Evolutionary conservation across 2,329 filamentous ascomycete genomes (phyloP), one percentile per base, ranked within the genome.

Genomic region (Parastagonospora avenae): DNA sequence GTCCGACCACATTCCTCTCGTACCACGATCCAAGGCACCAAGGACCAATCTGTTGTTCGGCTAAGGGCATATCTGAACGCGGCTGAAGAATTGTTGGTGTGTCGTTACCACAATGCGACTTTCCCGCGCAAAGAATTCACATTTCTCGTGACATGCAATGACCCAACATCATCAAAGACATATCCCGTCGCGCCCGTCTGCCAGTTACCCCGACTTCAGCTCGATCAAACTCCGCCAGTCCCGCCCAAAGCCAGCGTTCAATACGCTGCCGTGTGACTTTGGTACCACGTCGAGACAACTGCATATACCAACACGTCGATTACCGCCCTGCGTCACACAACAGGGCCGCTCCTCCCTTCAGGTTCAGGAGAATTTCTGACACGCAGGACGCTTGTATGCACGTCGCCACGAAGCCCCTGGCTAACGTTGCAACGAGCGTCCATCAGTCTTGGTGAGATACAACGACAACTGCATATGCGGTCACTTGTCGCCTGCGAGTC

Each of bases 391-490:
- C 39, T 52, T 46, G 33, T 46, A 53, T 57, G 57, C 54, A 55
- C 49, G 42, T 50, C 50, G 54, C 52, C 54, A 54, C 31, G 19
- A 47, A 40, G 31, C 40, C 51, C 60, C 57, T 61, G 51, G 52
- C 49, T 52, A 38, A 57, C 54, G 59, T 64, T 63, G 40, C 61
- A 64, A 56, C 47, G 52, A 59, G 50, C 50, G 39, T 47, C 47
- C 54, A 49, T 54, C 47, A 36, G 44, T 52, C 53, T 56, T 51
- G 48, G 46, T 52, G 55, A 60, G 50, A 48, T 60, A 60, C 57
- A 52, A 60, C 55, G 33, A 61, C 53, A 48, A 61, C 40, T 50
- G 60, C 59, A 48, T 48, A 48, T 48, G 46, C 46, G 27, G 38
- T 28, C 38, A 55, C 61, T 50, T 27, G 46, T 58, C 46, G 59